Conservation (phyloP, 306 rosid species). For the Carpinus fangiana region DNA sequence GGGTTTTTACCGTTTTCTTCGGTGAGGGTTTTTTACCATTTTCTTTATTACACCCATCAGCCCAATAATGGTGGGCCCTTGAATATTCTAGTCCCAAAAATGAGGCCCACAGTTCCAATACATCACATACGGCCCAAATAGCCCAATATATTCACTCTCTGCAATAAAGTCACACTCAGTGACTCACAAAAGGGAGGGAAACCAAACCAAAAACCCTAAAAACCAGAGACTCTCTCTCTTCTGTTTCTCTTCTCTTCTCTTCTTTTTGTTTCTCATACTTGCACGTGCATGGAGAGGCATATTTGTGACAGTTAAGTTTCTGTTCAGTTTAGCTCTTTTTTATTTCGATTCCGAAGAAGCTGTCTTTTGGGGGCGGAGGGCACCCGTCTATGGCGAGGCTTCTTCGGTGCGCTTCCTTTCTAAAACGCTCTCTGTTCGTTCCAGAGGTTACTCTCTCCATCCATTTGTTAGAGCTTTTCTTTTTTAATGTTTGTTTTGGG, state of each 20-base stretch:
- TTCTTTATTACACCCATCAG: too few relatives aligned
- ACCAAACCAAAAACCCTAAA: constrained; percentile 47
- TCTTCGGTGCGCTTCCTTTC: constrained; percentile 50
- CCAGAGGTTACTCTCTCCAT: constrained; percentile 46
- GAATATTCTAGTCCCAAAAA: too few relatives aligned
- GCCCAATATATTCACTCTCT: background rate
- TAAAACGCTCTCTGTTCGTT: constrained; percentile 47
- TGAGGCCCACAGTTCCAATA: too few relatives aligned
- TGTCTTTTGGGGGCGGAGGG: constrained; percentile 11
- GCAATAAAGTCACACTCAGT: too few relatives aligned
- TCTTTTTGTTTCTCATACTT: background rate
- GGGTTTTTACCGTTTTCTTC: too few relatives aligned
- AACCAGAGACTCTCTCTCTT: background rate
- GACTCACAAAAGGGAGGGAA: constrained; percentile 48
- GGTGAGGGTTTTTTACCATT: too few relatives aligned
- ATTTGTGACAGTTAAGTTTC: background rate
- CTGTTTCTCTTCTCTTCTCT: background rate
- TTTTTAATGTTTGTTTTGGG: background rate
- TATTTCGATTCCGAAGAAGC: constrained; percentile 4
- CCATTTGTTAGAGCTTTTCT: background rate
- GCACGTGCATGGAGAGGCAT: background rate
- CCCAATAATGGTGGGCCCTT: too few relatives aligned
- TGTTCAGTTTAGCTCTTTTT: background rate
- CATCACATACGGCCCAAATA: constrained; percentile 17
- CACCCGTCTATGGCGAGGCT: constrained; percentile 63